A percentile compares a stretch with the other conserved stretches of the same genome.
phyloP scores from a whole-genome alignment of 257 asterid species.

The Cordia subcordata region DNA sequence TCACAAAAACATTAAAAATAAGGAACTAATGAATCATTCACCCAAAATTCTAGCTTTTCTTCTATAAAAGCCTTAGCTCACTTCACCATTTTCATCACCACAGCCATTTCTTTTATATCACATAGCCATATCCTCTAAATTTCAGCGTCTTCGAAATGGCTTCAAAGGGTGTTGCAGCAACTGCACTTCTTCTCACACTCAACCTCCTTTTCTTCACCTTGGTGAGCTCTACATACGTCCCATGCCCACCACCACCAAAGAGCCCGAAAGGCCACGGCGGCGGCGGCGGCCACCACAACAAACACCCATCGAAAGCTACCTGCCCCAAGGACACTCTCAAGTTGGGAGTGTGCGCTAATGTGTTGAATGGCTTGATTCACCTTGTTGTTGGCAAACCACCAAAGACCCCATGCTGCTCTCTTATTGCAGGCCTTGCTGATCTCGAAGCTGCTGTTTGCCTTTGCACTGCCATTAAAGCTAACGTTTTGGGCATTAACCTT shows the following conservation, averaged over 20 bases:
- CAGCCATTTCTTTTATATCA: background rate
- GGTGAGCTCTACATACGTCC: background rate
- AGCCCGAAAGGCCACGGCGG: background rate
- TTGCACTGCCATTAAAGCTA: too few relatives aligned
- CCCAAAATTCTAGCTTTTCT: background rate
- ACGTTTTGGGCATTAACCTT: too few relatives aligned
- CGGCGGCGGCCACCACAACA: background rate
- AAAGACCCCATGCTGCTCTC: slow-evolving; percentile 17
- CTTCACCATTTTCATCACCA: background rate
- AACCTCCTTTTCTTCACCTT: background rate
- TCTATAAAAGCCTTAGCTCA: background rate
- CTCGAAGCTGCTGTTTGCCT: too few relatives aligned
- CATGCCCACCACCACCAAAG: slow-evolving; percentile 1
- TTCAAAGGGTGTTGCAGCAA: background rate
- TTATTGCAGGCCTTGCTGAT: too few relatives aligned
- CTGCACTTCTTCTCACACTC: background rate
- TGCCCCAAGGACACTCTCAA: slow-evolving; percentile 21
- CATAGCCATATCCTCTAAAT: background rate
- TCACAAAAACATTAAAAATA: too few relatives aligned
- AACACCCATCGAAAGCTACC: background rate
- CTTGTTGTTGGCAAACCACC: slow-evolving; percentile 15
- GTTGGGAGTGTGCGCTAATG: slow-evolving; percentile 14
- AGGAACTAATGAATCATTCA: too few relatives aligned
- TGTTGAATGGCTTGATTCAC: slow-evolving; percentile 13
- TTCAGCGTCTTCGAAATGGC: background rate